phyloP scores from a whole-genome alignment of 495 filamentous ascomycete genomes.

The Sordaria brevicollis region DNA sequence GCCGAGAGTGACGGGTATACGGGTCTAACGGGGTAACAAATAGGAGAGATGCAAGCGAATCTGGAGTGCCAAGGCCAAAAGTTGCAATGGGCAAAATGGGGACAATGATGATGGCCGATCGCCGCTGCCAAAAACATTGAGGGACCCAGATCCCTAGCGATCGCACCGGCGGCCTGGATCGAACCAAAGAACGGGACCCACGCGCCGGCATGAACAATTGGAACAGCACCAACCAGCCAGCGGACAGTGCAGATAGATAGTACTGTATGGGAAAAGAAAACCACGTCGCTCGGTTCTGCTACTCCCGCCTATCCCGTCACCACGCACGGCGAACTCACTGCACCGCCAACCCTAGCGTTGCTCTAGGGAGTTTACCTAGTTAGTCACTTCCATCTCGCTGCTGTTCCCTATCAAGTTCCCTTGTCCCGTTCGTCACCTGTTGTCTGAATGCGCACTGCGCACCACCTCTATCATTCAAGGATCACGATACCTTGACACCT shows the following conservation, averaged over 20 bases:
- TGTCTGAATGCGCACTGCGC: not conserved
- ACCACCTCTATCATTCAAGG: not conserved
- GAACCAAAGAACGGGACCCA: conserved; percentile 6
- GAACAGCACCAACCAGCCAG: not conserved
- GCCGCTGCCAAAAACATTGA: not conserved
- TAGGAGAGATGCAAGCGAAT: conserved; percentile 1
- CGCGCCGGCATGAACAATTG: not conserved
- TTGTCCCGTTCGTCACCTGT: not conserved
- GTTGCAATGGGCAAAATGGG: not conserved
- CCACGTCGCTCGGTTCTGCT: not conserved
- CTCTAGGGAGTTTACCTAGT: not conserved
- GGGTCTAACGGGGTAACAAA: not conserved
- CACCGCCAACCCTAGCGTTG: not conserved
- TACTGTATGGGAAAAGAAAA: not conserved
- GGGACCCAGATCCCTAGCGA: not conserved
- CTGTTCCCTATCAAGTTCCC: not conserved
- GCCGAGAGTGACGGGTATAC: too few species aligned
- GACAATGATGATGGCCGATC: not conserved
- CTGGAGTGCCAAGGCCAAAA: not conserved
- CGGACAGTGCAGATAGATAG: not conserved
- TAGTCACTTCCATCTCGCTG: not conserved
- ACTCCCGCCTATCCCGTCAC: too few species aligned
- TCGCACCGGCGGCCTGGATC: not conserved
- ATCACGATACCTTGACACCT: not conserved
- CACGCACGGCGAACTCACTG: too few species aligned